A percentile compares a stretch with the other conserved stretches of the same genome.
phyloP scores from a whole-genome alignment of 2,329 filamentous ascomycete genomes.

The Huntiella savannae region DNA sequence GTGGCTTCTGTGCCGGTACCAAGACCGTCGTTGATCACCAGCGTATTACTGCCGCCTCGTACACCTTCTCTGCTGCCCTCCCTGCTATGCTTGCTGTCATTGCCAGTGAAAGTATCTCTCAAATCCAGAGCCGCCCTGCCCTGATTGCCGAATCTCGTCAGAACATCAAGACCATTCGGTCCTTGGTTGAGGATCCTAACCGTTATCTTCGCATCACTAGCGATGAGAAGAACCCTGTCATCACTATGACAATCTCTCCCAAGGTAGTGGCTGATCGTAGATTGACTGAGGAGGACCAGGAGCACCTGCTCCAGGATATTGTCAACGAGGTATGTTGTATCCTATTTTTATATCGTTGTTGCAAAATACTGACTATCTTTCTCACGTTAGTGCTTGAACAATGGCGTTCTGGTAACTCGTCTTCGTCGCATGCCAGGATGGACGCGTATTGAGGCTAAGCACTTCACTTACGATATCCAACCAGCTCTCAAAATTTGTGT shows the following conservation, averaged over 20 bases:
- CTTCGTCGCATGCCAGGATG: conserved; percentile 60
- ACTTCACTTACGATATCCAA: conserved; percentile 48
- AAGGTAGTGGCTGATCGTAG: conserved; percentile 57
- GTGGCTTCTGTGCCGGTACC: conserved; percentile 86
- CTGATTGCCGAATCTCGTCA: conserved; percentile 63
- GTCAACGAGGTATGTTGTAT: conserved; percentile 72
- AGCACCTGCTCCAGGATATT: conserved; percentile 67
- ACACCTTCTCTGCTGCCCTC: conserved; percentile 88
- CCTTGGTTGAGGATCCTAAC: conserved; percentile 76
- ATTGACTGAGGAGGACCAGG: conserved; percentile 57
- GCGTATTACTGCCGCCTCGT: conserved; percentile 76
- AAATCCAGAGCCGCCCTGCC: conserved; percentile 75
- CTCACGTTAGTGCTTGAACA: conserved; percentile 48
- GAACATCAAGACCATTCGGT: conserved; percentile 68
- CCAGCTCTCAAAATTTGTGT: conserved; percentile 84
- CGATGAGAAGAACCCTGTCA: conserved; percentile 64
- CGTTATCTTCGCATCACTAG: conserved; percentile 83
- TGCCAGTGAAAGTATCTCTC: conserved; percentile 70
- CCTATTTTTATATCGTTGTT: conserved; percentile 11
- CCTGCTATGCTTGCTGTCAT: conserved; percentile 92
- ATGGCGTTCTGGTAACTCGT: conserved; percentile 75
- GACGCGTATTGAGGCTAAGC: conserved; percentile 43
- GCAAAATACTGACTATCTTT: neutral
- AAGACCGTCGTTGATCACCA: conserved; percentile 91
- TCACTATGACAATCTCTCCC: conserved; percentile 66